Percentiles rank a stretch among this genome's conserved stretches.
Evolutionary conservation across 352 stramenopile genomes (phyloP).

Genomic region (Phytopythium ostracodes): DNA sequence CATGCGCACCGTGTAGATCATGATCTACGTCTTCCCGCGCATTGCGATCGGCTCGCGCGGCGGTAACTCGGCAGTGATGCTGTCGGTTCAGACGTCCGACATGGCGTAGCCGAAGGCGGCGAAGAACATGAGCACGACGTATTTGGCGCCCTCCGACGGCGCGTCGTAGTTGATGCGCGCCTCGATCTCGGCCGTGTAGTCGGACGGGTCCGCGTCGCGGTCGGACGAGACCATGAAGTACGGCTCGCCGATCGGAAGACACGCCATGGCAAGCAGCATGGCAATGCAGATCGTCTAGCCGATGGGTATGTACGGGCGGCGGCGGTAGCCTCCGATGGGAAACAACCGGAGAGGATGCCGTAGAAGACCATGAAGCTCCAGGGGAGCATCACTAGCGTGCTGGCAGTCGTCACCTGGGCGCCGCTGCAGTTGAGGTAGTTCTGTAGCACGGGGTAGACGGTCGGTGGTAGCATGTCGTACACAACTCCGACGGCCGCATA

Average conservation of each 20-base stretch:
- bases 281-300: conserved; percentile 37
- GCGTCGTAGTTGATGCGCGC: conserved; percentile 32
- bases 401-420: conserved; percentile 20
- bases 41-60: conserved; percentile 37
- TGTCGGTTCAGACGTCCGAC: conserved; percentile 70
- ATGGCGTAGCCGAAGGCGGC: conserved; percentile 72
- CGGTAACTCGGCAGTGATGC: conserved; percentile 36
- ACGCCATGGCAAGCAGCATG: conserved; percentile 43
- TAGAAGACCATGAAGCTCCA: conserved; percentile 72
- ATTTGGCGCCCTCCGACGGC: conserved; percentile 32
- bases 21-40: conserved; percentile 36
- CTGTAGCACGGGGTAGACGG: conserved; percentile 50
- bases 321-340: conserved; percentile 51
- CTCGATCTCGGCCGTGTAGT: conserved; percentile 23
- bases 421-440: conserved; percentile 45
- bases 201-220: conserved; percentile 10
- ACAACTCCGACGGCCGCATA: conserved; percentile 50
- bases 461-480: conserved; percentile 36
- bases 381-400: conserved; percentile 28
- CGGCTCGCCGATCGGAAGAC: conserved; percentile 30
- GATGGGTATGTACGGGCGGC: conserved; percentile 60
- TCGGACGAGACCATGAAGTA: conserved; percentile 35
- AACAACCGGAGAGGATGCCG: conserved; percentile 56
- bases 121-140: conserved; percentile 71
- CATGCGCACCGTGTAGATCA: conserved; percentile 43